These are phyloP conservation scores for Pistacia atlantica DNA, from an alignment of 345 rosid genomes.

Conservation along the genomic window DNA sequence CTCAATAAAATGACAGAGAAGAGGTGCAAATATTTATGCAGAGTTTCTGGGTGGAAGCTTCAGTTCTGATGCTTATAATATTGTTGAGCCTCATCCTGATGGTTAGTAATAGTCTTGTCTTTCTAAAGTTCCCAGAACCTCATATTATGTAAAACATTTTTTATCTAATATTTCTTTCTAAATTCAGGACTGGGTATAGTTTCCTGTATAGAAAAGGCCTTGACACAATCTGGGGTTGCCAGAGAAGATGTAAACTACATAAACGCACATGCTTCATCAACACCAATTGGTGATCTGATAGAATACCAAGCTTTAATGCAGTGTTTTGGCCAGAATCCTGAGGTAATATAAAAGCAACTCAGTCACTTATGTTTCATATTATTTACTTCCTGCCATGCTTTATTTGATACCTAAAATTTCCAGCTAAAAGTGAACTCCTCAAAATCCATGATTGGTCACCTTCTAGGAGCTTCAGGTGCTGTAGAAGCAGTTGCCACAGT, in stretches of 20 bases:
- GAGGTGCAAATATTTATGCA: conserved; percentile 60
- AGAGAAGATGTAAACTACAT: conserved; percentile 61
- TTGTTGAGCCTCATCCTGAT: conserved; percentile 57
- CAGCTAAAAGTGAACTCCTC: conserved; percentile 48
- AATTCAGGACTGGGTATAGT: conserved; percentile 44
- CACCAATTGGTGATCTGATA: conserved; percentile 53
- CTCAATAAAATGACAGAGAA: conserved; percentile 34
- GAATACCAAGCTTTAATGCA: conserved; percentile 53
- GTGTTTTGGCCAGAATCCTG: conserved; percentile 45
- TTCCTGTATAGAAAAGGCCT: conserved; percentile 59
- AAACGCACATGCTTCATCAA: conserved; percentile 67
- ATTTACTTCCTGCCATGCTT: background rate
- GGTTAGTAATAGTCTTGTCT: conserved; percentile 27
- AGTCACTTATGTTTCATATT: background rate
- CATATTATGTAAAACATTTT: background rate
- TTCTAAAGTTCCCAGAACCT: background rate
- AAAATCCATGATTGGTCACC: conserved; percentile 54
- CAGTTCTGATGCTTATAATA: conserved; percentile 55
- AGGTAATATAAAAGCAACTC: conserved; percentile 24
- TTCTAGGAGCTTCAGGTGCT: conserved; percentile 47
- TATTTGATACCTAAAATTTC: background rate
- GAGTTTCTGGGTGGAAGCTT: conserved; percentile 67
- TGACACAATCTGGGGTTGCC: conserved; percentile 44
- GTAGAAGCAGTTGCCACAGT: conserved; percentile 46
- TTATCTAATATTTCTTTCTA: background rate